Conservation (phyloP, 768 basidiomycete species). For the Podaxis sp. region DNA sequence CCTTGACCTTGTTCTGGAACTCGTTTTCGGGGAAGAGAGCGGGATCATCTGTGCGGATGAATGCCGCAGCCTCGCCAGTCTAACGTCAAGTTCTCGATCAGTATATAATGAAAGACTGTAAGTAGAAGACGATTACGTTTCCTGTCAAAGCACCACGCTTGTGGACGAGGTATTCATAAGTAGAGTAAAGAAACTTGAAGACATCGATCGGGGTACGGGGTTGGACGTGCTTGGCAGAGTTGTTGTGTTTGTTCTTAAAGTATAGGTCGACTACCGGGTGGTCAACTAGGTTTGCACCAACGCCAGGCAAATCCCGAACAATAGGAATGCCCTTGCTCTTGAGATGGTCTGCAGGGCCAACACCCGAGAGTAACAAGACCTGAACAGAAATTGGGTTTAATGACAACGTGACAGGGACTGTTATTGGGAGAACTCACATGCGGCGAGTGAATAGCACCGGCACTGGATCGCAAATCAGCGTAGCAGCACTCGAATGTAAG, state of each 20-base stretch:
- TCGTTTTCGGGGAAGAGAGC: conserved; percentile 40
- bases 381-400: conserved; percentile 23
- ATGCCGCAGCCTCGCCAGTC: conserved; percentile 52
- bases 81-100: conserved; percentile 15
- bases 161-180: conserved; percentile 42
- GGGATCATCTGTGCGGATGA: conserved; percentile 50
- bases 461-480: conserved; percentile 32
- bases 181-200: conserved; percentile 30
- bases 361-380: conserved; percentile 72
- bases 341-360: conserved; percentile 68
- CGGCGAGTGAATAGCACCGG: conserved; percentile 60
- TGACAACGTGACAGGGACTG: background rate
- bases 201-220: conserved; percentile 26
- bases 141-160: conserved; percentile 50
- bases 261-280: conserved; percentile 57
- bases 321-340: conserved; percentile 51
- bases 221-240: conserved; percentile 40
- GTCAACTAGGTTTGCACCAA: conserved; percentile 74
- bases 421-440: conserved; percentile 32
- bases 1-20: conserved; percentile 30
- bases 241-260: conserved; percentile 50
- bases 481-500: background rate
- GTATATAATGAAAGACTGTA: background rate
- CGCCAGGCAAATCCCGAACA: conserved; percentile 65
- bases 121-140: conserved; percentile 44